These are phyloP conservation scores for Umbilicaria muhlenbergii DNA, from an alignment of 495 filamentous ascomycete species.

Conservation along the genomic window DNA sequence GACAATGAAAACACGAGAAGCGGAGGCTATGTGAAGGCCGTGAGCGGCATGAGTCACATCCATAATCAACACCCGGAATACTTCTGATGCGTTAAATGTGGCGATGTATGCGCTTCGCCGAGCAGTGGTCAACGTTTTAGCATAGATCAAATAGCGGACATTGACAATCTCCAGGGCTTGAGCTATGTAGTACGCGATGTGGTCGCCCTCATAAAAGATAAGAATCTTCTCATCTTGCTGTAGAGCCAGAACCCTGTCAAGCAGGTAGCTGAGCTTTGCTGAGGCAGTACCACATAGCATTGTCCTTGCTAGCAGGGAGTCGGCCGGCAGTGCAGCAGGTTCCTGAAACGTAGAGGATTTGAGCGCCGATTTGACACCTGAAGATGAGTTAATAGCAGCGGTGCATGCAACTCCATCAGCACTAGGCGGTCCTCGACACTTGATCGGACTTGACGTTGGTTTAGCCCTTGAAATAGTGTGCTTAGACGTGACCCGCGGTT, in stretches of 20 bases:
- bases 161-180: conserved; percentile 64
- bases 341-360: conserved; percentile 1
- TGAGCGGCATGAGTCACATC: conserved; percentile 77
- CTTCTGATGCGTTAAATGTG: conserved; percentile 53
- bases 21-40: conserved; percentile 67
- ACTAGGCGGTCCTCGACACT: too few species aligned
- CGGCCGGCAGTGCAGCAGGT: conserved; percentile 15
- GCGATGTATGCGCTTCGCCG: conserved; percentile 56
- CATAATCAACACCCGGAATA: conserved; percentile 67
- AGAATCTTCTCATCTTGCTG: conserved; percentile 70
- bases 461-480: conserved; percentile 11
- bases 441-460: not conserved
- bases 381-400: too few species aligned
- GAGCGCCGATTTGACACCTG: conserved; percentile 10
- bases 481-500: conserved; percentile 10
- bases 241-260: conserved; percentile 51
- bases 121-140: conserved; percentile 44
- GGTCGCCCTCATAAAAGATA: conserved; percentile 82
- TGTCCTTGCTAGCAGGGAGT: conserved; percentile 43
- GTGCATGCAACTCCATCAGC: too few species aligned
- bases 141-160: conserved; percentile 73
- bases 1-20: conserved; percentile 80
- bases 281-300: conserved; percentile 67
- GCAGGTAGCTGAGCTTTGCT: conserved; percentile 72
- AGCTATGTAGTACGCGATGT: conserved; percentile 68